Evolutionary conservation across 768 basidiomycete species (phyloP).

Genomic region (Rickenella mellea): DNA sequence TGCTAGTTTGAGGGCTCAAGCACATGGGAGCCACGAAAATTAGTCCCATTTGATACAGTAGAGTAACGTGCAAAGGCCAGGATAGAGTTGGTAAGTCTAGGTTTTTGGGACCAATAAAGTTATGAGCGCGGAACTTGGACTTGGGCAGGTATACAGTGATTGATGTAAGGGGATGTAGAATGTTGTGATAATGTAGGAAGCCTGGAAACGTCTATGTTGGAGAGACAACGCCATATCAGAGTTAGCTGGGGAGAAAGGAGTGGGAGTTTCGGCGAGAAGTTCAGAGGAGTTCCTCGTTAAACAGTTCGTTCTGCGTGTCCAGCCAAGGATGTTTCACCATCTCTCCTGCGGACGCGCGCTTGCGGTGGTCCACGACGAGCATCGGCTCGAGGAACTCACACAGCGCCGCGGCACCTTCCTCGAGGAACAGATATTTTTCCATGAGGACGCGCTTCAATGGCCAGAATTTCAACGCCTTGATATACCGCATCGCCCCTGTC

Average conservation of each 20-base stretch:
- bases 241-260: not conserved
- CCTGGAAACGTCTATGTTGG: not conserved
- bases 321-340: slow-evolving; percentile 75
- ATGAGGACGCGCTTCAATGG: slow-evolving; percentile 75
- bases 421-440: slow-evolving; percentile 77
- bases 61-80: too few relatives aligned
- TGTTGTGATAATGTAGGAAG: not conserved
- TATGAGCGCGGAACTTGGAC: too few relatives aligned
- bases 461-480: slow-evolving; percentile 69
- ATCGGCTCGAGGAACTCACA: slow-evolving; percentile 68
- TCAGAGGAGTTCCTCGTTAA: slow-evolving; percentile 21
- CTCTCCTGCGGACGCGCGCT: slow-evolving; percentile 63
- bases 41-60: too few relatives aligned
- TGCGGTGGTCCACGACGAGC: slow-evolving; percentile 60
- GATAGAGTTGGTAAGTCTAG: too few relatives aligned
- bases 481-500: slow-evolving; percentile 60
- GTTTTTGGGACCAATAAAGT: too few relatives aligned
- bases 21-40: too few relatives aligned
- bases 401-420: slow-evolving; percentile 44
- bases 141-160: too few relatives aligned
- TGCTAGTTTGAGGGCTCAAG: too few relatives aligned
- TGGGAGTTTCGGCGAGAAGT: not conserved
- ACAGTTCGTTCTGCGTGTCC: slow-evolving; percentile 21
- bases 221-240: not conserved
- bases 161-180: not conserved